Base-by-base conservation (phyloP, 192 early-diverging fungal genomes). In the Piromyces finnis region DNA sequence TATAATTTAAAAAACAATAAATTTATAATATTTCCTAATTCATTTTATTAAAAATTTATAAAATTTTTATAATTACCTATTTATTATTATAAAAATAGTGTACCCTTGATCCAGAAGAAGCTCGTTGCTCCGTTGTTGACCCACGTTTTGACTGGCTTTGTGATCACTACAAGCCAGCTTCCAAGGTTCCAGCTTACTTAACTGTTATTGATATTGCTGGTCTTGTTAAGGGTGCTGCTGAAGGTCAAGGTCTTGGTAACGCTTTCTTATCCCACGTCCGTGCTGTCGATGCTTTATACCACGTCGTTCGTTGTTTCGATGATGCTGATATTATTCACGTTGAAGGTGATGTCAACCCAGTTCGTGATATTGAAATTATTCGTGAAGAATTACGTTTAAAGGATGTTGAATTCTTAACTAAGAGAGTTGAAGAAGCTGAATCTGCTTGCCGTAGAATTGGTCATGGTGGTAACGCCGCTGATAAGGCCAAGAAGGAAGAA, bases 141-240 rank as follows among this genome's bases (percentile, higher is more conserved):
- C 83, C 86, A 28, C 90, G 97, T 22, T 93, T 97, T 81, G 95
- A 96, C 81, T 94, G 92, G 91, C 89, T 94, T 78, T 86, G 85
- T 79, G 82, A 88, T 29, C 86, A 89, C 81, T 94, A 91, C 85
- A 90, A 92, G 84, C 91, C 93, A 13, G 82, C 87, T 28, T 88
- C 83, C 77, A 88, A 88, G 78, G 87, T 93, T 27, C 93, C 93
- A 29, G 93, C 94, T 29, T 94, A 90, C 87, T 90, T 99, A 81
- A 95, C 95, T 6, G 92, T 96, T 41, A 96, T 94, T 80, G 97
- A 99, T 87, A 99, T 99, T 88, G 97, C 97, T 81, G 97, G 97
- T 28, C 88, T 99, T 51, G 95, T 99, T n/a, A 96, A 95, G 87
- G 94, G 94, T 80, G 94, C 94, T 32, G 83, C 92, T 22, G 85